phyloP scores from a whole-genome alignment of 768 basidiomycete genomes.

The Macrolepiota albuminosa region DNA sequence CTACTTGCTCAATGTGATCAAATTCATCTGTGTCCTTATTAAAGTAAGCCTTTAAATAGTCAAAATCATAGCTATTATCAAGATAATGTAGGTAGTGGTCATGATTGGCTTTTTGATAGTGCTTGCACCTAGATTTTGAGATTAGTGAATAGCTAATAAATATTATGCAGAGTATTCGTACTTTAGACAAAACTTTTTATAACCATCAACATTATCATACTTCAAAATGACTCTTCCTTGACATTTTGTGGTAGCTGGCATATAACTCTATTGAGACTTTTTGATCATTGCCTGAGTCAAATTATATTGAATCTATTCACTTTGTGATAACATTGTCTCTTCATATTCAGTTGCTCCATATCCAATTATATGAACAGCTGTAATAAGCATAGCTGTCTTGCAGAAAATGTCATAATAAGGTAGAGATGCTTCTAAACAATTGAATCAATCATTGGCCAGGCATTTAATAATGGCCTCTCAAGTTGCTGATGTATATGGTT shows the following conservation, averaged over 20 bases:
- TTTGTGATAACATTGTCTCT: background rate
- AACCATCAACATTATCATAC: background rate
- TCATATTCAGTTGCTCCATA: background rate
- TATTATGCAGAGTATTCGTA: too few species aligned
- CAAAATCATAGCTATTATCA: constrained; percentile 14
- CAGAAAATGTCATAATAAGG: background rate
- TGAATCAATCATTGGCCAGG: background rate
- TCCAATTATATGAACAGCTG: background rate
- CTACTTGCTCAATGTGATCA: constrained; percentile 15
- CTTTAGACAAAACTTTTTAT: too few species aligned
- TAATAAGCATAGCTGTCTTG: background rate
- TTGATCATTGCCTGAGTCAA: background rate
- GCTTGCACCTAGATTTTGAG: constrained; percentile 9
- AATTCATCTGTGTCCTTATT: constrained; percentile 16
- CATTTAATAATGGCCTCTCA: background rate
- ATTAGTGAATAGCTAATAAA: too few species aligned
- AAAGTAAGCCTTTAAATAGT: constrained; percentile 19
- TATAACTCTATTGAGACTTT: background rate
- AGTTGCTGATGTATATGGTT: background rate
- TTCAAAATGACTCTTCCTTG: background rate
- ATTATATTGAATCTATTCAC: background rate
- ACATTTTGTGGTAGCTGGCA: too few species aligned
- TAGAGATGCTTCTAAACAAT: too few species aligned
- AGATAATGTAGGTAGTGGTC: constrained; percentile 4
- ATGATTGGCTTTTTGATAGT: background rate